phyloP scores from a whole-genome alignment of 192 early-diverging fungal genomes.

The Coemansia furcata region DNA sequence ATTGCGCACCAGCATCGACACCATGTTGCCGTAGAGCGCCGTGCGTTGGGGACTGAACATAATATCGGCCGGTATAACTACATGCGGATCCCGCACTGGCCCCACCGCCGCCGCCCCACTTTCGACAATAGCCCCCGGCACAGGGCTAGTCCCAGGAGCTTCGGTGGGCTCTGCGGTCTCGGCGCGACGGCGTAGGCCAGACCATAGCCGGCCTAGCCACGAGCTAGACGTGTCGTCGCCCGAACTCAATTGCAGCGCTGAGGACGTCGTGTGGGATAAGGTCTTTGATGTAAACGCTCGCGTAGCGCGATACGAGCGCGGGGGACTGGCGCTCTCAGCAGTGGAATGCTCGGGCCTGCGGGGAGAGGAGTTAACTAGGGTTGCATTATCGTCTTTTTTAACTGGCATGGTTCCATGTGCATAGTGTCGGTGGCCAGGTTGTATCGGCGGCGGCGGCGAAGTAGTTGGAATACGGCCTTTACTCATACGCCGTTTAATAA shows the following conservation, averaged over 20 bases:
- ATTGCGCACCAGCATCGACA: constrained; percentile 27
- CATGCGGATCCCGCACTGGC: constrained; percentile 15
- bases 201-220: constrained; percentile 29
- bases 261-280: background rate
- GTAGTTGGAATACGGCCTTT: background rate
- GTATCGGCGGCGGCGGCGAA: background rate
- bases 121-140: constrained; percentile 13
- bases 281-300: background rate
- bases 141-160: background rate
- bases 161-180: background rate
- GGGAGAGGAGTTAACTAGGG: background rate
- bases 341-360: background rate
- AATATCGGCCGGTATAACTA: constrained; percentile 41
- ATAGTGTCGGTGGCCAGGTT: background rate
- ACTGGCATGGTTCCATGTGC: background rate
- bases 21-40: constrained; percentile 30
- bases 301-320: background rate
- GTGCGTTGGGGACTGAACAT: constrained; percentile 39
- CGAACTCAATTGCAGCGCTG: background rate
- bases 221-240: background rate
- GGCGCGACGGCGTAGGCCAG: constrained; percentile 14
- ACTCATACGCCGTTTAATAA: constrained; percentile 5
- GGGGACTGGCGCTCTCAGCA: background rate
- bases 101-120: constrained; percentile 27
- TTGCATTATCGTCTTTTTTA: constrained; percentile 16